Evolutionary conservation across 202 grass and related monocot genomes (phyloP), one percentile per base, ranked within the genome.

Genomic region (Musa balbisiana): DNA sequence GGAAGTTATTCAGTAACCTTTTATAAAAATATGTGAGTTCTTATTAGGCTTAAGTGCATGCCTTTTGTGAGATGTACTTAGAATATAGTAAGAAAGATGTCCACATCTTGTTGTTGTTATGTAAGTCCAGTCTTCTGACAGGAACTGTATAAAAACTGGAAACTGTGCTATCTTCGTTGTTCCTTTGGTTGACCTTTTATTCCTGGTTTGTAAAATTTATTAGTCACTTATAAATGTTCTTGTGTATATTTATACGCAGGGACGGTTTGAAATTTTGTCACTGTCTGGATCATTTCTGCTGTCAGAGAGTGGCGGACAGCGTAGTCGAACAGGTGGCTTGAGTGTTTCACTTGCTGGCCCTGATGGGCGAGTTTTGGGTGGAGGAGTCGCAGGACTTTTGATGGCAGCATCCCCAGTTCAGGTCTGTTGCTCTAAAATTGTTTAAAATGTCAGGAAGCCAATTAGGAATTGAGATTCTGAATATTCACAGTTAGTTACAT

Each of bases 391-490:
- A 8, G 71, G 71, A 12, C 71, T 73, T 73, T 27, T 73, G 17
- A 50, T 55, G 71, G 71, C 71, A 55, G 71, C 71, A 73, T 58
- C 53, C 13, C 71, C 71, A 16, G 71, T 73, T 53, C 71, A 73
- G 71, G 71, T 73, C 53, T 53, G n/a, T 15, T 12, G 2, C 49
- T 51, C 12, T 19, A 11, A n/a, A 14, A 2, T 14, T 1, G 9
- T 21, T 62, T 15, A 52, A 21, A 21, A 22, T 1, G 52, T 23
- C 49, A 4, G 15, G 15, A 10, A 17, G 14, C 4, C n/a, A 21
- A n/a, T 49, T 26, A 4, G 24, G 5, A 29, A 8, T 22, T 68
- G 11, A 33, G 15, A 3, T 60, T 60, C 56, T 60, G 17, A 8
- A 60, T 43, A 43, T 2, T 60, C 56, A n/a, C 56, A 20, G n/a